Conservation (phyloP, 305 asterid genomes). For the Petunia hybrid region DNA sequence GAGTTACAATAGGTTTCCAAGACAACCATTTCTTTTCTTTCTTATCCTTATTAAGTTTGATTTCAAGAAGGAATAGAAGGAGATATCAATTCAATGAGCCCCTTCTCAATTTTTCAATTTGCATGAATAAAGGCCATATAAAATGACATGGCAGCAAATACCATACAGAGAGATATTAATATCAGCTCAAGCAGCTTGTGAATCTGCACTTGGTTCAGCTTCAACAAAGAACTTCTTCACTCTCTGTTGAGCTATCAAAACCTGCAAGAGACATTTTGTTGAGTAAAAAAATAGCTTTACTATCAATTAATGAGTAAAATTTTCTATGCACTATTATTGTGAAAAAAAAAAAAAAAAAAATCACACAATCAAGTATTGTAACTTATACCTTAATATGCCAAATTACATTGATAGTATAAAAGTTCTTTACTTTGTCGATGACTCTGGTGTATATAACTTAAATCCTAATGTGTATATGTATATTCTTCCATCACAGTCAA, state of each 20-base stretch:
- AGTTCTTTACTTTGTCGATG: neutral
- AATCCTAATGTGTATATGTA: neutral
- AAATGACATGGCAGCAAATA: neutral
- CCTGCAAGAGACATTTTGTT: neutral
- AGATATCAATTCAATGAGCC: neutral
- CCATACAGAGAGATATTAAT: neutral
- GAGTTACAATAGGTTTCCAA: no score
- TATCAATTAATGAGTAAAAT: neutral
- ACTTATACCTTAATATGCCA: neutral
- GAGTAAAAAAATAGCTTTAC: neutral
- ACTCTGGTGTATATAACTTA: no score
- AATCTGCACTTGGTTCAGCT: slow-evolving; percentile 1
- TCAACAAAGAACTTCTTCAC: neutral
- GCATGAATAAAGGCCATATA: neutral
- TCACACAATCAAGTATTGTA: no score
- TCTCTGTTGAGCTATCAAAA: slow-evolving; percentile 2
- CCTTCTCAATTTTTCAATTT: neutral
- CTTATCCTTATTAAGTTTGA: no score
- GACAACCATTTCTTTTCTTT: neutral
- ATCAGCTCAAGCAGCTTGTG: slow-evolving; percentile 1
- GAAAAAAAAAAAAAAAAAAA: no score
- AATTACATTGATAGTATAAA: neutral
- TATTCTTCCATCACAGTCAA: neutral
- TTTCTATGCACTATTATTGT: neutral
- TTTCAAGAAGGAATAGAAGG: neutral